A percentile compares a stretch with the other conserved stretches of the same genome.
Conservation (phyloP, 1,284 basidiomycete species). For the Rhodotorula sp. region DNA sequence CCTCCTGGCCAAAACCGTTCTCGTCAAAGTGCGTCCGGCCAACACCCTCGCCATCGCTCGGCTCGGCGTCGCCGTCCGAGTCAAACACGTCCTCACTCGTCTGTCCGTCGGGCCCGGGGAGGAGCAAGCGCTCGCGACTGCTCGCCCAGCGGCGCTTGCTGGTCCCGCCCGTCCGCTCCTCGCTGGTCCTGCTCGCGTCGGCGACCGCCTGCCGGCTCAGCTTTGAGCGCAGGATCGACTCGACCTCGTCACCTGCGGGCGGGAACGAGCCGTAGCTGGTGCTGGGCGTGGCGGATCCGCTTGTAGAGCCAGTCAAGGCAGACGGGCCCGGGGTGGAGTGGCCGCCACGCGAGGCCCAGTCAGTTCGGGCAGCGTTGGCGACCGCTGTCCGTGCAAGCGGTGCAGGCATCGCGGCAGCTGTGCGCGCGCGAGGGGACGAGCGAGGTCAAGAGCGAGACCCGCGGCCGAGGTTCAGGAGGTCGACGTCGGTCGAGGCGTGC, state of each 20-base stretch:
- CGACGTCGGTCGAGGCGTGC: neutral
- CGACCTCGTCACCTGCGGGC: slow-evolving; percentile 8
- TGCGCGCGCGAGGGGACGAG: neutral
- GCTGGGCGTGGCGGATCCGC: slow-evolving; percentile 29
- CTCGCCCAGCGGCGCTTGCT: slow-evolving; percentile 20
- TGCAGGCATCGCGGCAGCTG: neutral
- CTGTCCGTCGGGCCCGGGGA: neutral
- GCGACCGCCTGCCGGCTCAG: neutral
- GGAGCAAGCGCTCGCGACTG: slow-evolving; percentile 21
- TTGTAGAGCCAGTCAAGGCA: slow-evolving; percentile 23
- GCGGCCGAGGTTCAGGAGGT: neutral
- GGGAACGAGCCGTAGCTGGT: slow-evolving; percentile 40
- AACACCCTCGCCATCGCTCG: neutral
- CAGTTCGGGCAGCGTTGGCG: neutral
- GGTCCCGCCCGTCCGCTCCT: neutral
- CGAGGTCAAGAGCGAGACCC: neutral
- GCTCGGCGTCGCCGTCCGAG: slow-evolving; percentile 26
- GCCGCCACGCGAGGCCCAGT: neutral
- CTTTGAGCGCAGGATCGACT: neutral
- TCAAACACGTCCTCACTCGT: slow-evolving; percentile 26
- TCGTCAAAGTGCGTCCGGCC: neutral
- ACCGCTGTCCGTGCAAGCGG: neutral
- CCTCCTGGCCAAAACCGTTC: neutral
- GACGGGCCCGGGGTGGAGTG: slow-evolving; percentile 6
- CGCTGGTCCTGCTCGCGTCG: neutral